Evolutionary conservation across 441 rosid genomes (phyloP).

Genomic region (Capsella rubella): DNA sequence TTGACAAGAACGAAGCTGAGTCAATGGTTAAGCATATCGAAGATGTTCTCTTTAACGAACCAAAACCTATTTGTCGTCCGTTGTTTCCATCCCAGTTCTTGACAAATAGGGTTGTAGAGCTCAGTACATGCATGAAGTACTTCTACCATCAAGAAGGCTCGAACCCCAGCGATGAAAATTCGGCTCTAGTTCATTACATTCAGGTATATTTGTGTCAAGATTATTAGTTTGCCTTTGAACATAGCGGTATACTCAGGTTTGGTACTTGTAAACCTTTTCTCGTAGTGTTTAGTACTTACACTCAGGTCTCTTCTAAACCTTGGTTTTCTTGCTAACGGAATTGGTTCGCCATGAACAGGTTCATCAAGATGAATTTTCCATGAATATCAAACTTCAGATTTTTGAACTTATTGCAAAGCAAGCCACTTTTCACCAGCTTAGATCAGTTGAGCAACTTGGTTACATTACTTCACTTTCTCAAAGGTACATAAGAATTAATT

Average conservation of each 20-base stretch:
- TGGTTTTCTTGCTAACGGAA: not conserved
- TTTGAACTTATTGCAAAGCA: conserved; percentile 78
- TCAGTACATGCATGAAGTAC: conserved; percentile 62
- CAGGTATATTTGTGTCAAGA: conserved; percentile 60
- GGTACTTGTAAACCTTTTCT: not conserved
- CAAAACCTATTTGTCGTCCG: conserved; percentile 70
- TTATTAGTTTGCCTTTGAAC: not conserved
- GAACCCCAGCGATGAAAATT: conserved; percentile 85
- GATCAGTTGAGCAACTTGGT: conserved; percentile 93
- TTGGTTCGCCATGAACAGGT: conserved; percentile 22
- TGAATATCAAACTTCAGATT: conserved; percentile 82
- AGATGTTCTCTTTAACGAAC: conserved; percentile 63
- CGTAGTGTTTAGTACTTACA: conserved; percentile 7
- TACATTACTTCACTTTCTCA: conserved; percentile 73
- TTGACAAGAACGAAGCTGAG: conserved; percentile 70
- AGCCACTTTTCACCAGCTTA: conserved; percentile 92
- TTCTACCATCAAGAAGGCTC: conserved; percentile 67
- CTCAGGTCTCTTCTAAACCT: not conserved
- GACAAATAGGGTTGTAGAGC: conserved; percentile 75
- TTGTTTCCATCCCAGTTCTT: conserved; percentile 73
- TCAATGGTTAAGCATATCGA: conserved; percentile 68
- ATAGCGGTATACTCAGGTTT: no score
- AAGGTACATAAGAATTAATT: conserved; percentile 51
- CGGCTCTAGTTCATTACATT: conserved; percentile 82
- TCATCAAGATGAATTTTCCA: conserved; percentile 73